Percentiles rank a stretch among this genome's conserved stretches.
phyloP scores from a whole-genome alignment of 805 yeast genomes.

The Metschnikowia cubensis region DNA sequence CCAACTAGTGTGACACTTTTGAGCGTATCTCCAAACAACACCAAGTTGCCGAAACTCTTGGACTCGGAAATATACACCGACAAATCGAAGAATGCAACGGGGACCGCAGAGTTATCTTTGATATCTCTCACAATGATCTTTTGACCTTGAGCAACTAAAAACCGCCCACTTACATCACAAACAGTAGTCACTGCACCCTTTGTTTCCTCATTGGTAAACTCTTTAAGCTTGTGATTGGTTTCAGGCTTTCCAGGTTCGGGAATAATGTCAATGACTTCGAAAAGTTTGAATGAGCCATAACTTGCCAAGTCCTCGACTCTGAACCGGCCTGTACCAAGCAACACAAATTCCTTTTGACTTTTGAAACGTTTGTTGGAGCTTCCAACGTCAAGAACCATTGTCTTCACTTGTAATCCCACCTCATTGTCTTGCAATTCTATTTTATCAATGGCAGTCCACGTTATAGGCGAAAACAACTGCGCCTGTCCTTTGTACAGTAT shows the following conservation, averaged over 20 bases:
- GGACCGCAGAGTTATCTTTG: slow-evolving; percentile 83
- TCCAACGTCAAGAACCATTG: slow-evolving; percentile 48
- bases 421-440: slow-evolving; percentile 66
- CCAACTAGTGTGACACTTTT: slow-evolving; percentile 79
- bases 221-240: slow-evolving; percentile 71
- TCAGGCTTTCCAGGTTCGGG: slow-evolving; percentile 90
- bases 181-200: slow-evolving; percentile 81
- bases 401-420: slow-evolving; percentile 52
- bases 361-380: slow-evolving; percentile 40
- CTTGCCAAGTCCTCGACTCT: slow-evolving; percentile 79
- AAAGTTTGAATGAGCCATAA: slow-evolving; percentile 71
- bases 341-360: slow-evolving; percentile 59
- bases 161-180: slow-evolving; percentile 77
- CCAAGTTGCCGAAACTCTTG: slow-evolving; percentile 76
- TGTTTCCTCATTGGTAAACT: slow-evolving; percentile 65
- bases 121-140: slow-evolving; percentile 74
- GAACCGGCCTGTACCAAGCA: slow-evolving; percentile 73
- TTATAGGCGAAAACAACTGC: slow-evolving; percentile 64
- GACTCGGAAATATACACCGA: slow-evolving; percentile 74
- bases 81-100: slow-evolving; percentile 92
- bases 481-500: slow-evolving; percentile 55
- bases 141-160: slow-evolving; percentile 84
- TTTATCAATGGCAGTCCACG: slow-evolving; percentile 74
- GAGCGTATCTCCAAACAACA: slow-evolving; percentile 77
- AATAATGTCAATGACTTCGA: slow-evolving; percentile 74